Evolutionary conservation across 2,329 filamentous ascomycete species (phyloP).

Genomic region (Cladophialophora immunda): DNA sequence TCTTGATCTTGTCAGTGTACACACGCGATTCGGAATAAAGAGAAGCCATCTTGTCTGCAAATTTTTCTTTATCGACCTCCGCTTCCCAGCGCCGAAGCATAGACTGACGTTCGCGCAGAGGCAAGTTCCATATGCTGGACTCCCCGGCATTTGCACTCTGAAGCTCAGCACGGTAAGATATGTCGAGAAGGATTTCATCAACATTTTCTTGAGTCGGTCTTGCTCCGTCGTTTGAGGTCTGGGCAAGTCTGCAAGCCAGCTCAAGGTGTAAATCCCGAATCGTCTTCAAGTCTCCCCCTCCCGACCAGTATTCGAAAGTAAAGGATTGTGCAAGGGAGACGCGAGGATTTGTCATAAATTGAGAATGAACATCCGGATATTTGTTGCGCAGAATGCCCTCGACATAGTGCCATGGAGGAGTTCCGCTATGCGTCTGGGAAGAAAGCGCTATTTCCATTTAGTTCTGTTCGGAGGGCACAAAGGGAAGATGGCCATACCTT

Average conservation of each 20-base stretch:
- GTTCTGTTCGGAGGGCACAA: neutral
- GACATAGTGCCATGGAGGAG: constrained; percentile 32
- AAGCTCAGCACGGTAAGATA: constrained; percentile 26
- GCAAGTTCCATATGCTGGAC: constrained; percentile 36
- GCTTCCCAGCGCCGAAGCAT: constrained; percentile 36
- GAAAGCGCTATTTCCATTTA: constrained; percentile 24
- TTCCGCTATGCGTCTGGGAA: constrained; percentile 23
- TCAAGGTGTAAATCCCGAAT: constrained; percentile 41
- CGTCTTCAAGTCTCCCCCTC: constrained; percentile 42
- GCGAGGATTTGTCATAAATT: constrained; percentile 27
- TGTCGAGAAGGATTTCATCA: constrained; percentile 25
- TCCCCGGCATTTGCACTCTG: constrained; percentile 26
- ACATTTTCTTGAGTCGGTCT: constrained; percentile 18
- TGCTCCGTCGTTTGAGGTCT: constrained; percentile 6
- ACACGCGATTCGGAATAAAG: constrained; percentile 29
- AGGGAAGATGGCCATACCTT: constrained; percentile 20
- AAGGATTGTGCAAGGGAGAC: constrained; percentile 34
- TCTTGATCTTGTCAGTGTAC: constrained; percentile 33
- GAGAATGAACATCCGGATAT: constrained; percentile 31
- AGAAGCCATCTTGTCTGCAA: constrained; percentile 24
- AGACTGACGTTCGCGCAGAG: constrained; percentile 29
- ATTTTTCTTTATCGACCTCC: constrained; percentile 30
- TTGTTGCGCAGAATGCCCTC: constrained; percentile 17
- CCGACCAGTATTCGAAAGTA: constrained; percentile 43
- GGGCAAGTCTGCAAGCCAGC: constrained; percentile 32